Evolutionary conservation across 2,329 filamentous ascomycete species (phyloP), one percentile per base, ranked within the genome.

Genomic region (Capronia coronata): DNA sequence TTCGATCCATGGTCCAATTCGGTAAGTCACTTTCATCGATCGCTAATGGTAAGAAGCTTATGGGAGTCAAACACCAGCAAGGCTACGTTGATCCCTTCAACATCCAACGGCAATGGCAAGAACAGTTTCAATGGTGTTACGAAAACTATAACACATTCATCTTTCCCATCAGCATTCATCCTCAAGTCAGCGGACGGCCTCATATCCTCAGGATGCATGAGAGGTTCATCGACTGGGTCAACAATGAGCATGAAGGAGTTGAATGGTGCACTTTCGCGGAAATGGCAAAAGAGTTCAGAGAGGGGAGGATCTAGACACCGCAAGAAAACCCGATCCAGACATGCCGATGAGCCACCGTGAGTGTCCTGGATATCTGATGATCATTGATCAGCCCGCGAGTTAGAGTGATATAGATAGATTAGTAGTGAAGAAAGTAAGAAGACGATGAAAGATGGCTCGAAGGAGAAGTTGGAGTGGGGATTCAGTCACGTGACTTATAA

Each of bases 81-180:
- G 2, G 75, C 78, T 54, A 73, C 75, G 3, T 34, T 10, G 66
- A 73, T n/a, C 71, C 78, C 27, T 67, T 82, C 3, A 78, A 81
- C 65, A 69, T 74, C 56, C 77, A 34, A 13, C 30, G 30, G 30
- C 30, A 81, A 65, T 55, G 52, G 49, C 73, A 87, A 65, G 77
- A 80, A 54, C 72, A 76, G 46, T 79, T 81, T 52, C 72, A 77
- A 57, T 82, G 87, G 66, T 87, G 84, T 60, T 87, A 87, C 63
- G 72, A 83, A 22, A 83, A 87, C 64, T 83, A 87, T 55, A 83
- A 88, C 58, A 81, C 86, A 57, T 87, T 87, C 55, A 77, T 87
- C 47, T 87, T 87, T 59, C 84, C 85, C 0, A 84, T 88, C 65
- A 87, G 84, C 0, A 82, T 87, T 29, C 84, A 88, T 64, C 84